Conservation (phyloP, 805 yeast genomes). For the Komagataella pseudopastoris region DNA sequence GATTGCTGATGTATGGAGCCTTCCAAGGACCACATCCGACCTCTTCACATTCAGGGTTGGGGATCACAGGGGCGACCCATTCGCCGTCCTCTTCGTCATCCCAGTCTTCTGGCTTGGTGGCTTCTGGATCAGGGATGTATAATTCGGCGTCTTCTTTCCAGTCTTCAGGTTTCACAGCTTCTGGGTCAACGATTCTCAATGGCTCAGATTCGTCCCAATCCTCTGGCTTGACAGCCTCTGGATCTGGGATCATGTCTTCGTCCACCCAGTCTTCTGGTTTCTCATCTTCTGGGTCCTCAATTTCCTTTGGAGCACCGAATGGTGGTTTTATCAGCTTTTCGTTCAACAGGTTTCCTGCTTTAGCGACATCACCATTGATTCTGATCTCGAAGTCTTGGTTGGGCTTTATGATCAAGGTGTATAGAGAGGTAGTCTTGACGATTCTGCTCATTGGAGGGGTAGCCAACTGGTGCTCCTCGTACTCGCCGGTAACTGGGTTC, state of each 20-base stretch:
- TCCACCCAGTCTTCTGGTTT: constrained; percentile 86
- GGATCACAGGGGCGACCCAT: constrained; percentile 61
- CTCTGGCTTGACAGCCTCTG: constrained; percentile 53
- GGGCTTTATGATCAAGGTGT: constrained; percentile 62
- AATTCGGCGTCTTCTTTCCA: constrained; percentile 62
- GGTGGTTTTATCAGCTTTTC: constrained; percentile 47
- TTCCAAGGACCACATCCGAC: constrained; percentile 79
- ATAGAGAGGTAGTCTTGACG: constrained; percentile 47
- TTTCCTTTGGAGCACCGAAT: constrained; percentile 50
- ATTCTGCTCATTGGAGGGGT: constrained; percentile 55
- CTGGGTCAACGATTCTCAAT: constrained; percentile 49
- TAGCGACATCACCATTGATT: constrained; percentile 62
- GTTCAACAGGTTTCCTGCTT: constrained; percentile 54
- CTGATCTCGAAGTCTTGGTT: constrained; percentile 67
- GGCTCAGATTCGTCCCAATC: constrained; percentile 79
- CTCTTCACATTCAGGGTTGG: constrained; percentile 58
- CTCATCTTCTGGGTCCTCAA: constrained; percentile 39
- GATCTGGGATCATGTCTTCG: constrained; percentile 51
- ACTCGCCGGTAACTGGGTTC: constrained; percentile 37
- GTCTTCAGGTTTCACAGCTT: constrained; percentile 52
- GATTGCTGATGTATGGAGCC: constrained; percentile 54
- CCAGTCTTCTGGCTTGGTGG: constrained; percentile 66
- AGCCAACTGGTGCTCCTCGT: constrained; percentile 56
- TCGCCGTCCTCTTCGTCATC: constrained; percentile 83
- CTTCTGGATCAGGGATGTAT: constrained; percentile 54